Conservation (phyloP, 2,329 filamentous ascomycete genomes). For the Stylonectria norvegica region DNA sequence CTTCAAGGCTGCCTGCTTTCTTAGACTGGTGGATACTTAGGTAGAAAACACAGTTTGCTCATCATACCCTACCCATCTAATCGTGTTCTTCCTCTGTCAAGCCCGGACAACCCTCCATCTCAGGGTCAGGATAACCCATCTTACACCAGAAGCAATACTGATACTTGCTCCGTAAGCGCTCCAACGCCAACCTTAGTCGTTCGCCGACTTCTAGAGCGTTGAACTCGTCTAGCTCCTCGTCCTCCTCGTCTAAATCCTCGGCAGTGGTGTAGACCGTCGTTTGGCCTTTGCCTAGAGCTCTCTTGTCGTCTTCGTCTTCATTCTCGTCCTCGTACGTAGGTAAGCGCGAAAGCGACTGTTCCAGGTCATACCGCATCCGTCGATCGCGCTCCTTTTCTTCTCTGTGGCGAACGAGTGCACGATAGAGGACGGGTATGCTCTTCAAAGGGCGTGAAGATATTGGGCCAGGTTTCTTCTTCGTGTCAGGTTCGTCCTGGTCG, state of each 20-base stretch:
- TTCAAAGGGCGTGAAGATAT: slow-evolving; percentile 53
- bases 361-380: slow-evolving; percentile 61
- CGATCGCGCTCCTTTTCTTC: slow-evolving; percentile 67
- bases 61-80: slow-evolving; percentile 19
- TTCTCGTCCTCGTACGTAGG: slow-evolving; percentile 67
- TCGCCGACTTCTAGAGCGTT: slow-evolving; percentile 65
- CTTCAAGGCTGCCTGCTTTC: too few species aligned
- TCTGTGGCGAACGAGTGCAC: slow-evolving; percentile 67
- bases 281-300: slow-evolving; percentile 60
- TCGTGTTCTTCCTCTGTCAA: slow-evolving; percentile 79
- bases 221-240: slow-evolving; percentile 77
- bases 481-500: slow-evolving; percentile 15
- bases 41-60: background rate
- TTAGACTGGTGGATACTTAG: background rate
- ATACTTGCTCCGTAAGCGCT: slow-evolving; percentile 66
- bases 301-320: slow-evolving; percentile 69
- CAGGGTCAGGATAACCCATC: slow-evolving; percentile 66
- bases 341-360: slow-evolving; percentile 60
- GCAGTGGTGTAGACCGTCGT: slow-evolving; percentile 56
- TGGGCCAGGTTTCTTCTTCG: slow-evolving; percentile 32
- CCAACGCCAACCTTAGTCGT: slow-evolving; percentile 62
- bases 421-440: slow-evolving; percentile 74
- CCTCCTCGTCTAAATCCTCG: slow-evolving; percentile 72
- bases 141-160: slow-evolving; percentile 98
- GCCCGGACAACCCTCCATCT: slow-evolving; percentile 87